Evolutionary conservation across 2,329 filamentous ascomycete genomes (phyloP).

Genomic region (Aureobasidium subglaciale): DNA sequence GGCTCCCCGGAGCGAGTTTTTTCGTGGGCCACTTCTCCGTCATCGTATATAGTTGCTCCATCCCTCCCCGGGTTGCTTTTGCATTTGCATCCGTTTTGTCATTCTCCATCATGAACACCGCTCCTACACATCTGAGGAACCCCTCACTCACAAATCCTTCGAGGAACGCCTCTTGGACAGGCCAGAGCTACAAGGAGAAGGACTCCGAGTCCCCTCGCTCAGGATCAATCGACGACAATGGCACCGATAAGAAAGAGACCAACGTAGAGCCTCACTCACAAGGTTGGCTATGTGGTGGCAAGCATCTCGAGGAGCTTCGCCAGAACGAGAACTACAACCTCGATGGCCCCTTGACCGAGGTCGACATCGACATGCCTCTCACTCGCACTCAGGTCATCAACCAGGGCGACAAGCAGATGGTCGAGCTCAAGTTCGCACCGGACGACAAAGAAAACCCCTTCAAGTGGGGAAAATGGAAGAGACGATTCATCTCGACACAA

Average conservation of each 20-base stretch:
- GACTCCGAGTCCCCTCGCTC: slow-evolving; percentile 5
- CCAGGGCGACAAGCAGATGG: slow-evolving; percentile 38
- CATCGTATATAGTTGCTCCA: slow-evolving; percentile 10
- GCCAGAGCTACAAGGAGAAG: slow-evolving; percentile 10
- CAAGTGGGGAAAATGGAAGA: slow-evolving; percentile 40
- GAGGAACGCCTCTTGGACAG: not conserved
- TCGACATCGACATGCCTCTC: slow-evolving; percentile 44
- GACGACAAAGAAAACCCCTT: slow-evolving; percentile 46
- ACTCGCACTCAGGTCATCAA: slow-evolving; percentile 38
- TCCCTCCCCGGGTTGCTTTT: slow-evolving; percentile 1
- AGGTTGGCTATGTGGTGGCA: slow-evolving; percentile 31
- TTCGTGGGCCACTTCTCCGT: slow-evolving; percentile 4
- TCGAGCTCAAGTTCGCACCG: slow-evolving; percentile 41
- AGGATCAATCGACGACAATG: not conserved
- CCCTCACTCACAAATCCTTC: slow-evolving; percentile 2
- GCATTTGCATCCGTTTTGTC: not conserved
- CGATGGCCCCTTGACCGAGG: slow-evolving; percentile 34
- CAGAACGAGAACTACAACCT: slow-evolving; percentile 27
- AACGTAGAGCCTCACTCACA: slow-evolving; percentile 8
- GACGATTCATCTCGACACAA: slow-evolving; percentile 40
- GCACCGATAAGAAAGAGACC: slow-evolving; percentile 8
- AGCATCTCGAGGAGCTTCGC: slow-evolving; percentile 29
- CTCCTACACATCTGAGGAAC: slow-evolving; percentile 1
- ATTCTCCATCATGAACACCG: slow-evolving; percentile 10
- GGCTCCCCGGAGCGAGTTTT: slow-evolving; percentile 11